Percentiles rank a stretch among this genome's conserved stretches.
Conservation (phyloP, 306 rosid genomes). For the Vigna mungo region DNA sequence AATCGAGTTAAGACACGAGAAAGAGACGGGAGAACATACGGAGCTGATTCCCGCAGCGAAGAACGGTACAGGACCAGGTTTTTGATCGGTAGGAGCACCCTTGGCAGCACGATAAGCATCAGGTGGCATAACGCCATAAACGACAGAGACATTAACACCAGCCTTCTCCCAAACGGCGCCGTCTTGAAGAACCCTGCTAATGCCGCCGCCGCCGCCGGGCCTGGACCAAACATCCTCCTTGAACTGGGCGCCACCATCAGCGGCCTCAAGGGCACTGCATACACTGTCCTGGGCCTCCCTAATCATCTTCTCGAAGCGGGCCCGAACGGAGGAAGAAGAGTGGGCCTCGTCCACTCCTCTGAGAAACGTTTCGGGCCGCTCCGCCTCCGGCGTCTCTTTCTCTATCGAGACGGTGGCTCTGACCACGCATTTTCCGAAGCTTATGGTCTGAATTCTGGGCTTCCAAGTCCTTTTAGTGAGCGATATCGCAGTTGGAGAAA, state of each 20-base stretch:
- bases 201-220: constrained; percentile 98
- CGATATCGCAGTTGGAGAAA: not conserved
- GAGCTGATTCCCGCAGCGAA: constrained; percentile 98
- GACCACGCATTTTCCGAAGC: constrained; percentile 4
- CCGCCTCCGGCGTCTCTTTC: constrained; percentile 80
- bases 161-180: constrained; percentile 98
- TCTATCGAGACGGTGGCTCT: constrained; percentile 68
- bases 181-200: constrained; percentile 93
- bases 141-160: constrained; percentile 96
- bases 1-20: too few species aligned
- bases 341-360: constrained; percentile 56
- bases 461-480: constrained; percentile 7
- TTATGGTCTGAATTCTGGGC: not conserved
- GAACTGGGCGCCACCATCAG: constrained; percentile 78
- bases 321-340: constrained; percentile 61
- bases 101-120: constrained; percentile 98
- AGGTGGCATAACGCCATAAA: constrained; percentile 96
- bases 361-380: constrained; percentile 84
- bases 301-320: constrained; percentile 96
- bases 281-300: constrained; percentile 90
- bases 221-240: constrained; percentile 99
- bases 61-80: constrained; percentile 91
- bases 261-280: constrained; percentile 76
- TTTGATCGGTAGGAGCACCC: constrained; percentile 61
- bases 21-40: constrained; percentile 46